phyloP scores from a whole-genome alignment of 305 asterid species.

The Monarda citriodora region DNA sequence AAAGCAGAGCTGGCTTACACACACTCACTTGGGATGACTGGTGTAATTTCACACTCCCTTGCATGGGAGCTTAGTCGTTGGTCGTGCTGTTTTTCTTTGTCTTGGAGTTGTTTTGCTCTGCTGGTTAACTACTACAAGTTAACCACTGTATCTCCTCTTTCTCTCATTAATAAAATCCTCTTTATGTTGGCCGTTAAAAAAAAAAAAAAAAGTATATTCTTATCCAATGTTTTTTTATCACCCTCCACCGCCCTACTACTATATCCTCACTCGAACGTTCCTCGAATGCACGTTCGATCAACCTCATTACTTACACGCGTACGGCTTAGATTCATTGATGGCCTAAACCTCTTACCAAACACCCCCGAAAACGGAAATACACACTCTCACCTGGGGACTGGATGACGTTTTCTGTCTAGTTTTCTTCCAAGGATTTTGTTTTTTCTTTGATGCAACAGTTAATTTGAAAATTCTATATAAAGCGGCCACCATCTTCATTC shows the following conservation, averaged over 20 bases:
- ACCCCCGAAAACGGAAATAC: neutral
- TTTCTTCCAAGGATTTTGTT: neutral
- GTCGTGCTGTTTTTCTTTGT: too few relatives aligned
- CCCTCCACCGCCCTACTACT: conserved; percentile 24
- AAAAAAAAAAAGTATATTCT: too few relatives aligned
- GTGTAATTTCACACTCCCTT: too few relatives aligned
- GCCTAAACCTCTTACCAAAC: neutral
- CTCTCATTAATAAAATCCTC: too few relatives aligned
- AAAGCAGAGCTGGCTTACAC: too few relatives aligned
- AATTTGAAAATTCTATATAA: conserved; percentile 17
- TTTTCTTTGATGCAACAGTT: conserved; percentile 4
- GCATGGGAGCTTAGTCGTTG: too few relatives aligned
- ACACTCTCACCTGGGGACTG: neutral
- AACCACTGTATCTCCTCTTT: too few relatives aligned
- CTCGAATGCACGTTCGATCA: neutral
- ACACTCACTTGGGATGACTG: too few relatives aligned
- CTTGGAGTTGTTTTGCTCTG: too few relatives aligned
- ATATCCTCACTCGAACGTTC: conserved; percentile 7
- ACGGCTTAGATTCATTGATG: neutral
- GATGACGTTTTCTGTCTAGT: too few relatives aligned
- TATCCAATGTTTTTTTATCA: neutral
- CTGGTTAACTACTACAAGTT: too few relatives aligned
- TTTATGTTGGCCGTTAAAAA: too few relatives aligned
- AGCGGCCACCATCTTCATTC: neutral
- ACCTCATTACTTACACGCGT: conserved; percentile 5